Percentiles rank a stretch among this genome's conserved stretches.
Conservation (phyloP, 2,329 filamentous ascomycete species). For the Fusarium sp. region DNA sequence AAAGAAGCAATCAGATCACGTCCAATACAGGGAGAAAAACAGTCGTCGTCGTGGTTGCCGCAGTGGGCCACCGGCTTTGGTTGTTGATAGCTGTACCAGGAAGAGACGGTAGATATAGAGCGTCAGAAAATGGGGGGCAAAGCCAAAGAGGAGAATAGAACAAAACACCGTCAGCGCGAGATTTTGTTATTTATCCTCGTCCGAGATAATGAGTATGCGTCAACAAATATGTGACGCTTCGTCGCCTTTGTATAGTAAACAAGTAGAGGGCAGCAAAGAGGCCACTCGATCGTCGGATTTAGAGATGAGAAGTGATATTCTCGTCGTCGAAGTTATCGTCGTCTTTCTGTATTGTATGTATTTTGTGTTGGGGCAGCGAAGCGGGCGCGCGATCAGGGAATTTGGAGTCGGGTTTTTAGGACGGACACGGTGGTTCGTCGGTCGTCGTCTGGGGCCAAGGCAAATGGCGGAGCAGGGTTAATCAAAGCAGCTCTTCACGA, state of each 20-base stretch:
- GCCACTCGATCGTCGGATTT: constrained; percentile 20
- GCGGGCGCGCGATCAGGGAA: constrained; percentile 44
- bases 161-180: constrained; percentile 45
- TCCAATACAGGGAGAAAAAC: constrained; percentile 31
- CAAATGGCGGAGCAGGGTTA: constrained; percentile 31
- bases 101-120: constrained; percentile 43
- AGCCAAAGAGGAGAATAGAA: constrained; percentile 29
- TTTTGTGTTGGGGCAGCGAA: constrained; percentile 45
- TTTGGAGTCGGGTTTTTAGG: constrained; percentile 40
- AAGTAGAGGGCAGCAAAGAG: constrained; percentile 7
- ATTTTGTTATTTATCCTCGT: constrained; percentile 38
- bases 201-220: constrained; percentile 33
- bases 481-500: constrained; percentile 31
- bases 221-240: constrained; percentile 40
- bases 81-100: constrained; percentile 46
- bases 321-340: constrained; percentile 29
- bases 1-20: constrained; percentile 39
- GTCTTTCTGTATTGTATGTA: constrained; percentile 14
- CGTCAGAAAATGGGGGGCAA: constrained; percentile 41
- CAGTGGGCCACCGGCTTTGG: constrained; percentile 48
- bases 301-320: constrained; percentile 20
- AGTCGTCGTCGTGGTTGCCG: constrained; percentile 51
- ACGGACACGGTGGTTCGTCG: constrained; percentile 43
- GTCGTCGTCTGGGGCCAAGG: constrained; percentile 38
- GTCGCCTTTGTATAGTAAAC: constrained; percentile 37